Evolutionary conservation across 495 filamentous ascomycete genomes (phyloP).

Genomic region (Penicillium tannophilum): DNA sequence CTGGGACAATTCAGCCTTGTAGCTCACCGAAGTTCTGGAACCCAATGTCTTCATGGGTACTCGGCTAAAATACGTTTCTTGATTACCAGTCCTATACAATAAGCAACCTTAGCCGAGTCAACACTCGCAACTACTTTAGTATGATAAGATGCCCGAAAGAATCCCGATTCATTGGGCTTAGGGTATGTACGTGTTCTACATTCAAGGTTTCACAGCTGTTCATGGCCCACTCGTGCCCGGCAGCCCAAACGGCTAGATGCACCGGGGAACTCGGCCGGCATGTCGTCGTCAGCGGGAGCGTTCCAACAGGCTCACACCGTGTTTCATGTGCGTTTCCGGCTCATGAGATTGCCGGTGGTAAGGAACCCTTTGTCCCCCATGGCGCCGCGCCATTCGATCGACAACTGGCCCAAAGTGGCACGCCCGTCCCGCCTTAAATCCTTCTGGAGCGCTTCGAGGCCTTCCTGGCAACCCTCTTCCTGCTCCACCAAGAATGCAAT

Average conservation of each 20-base stretch:
- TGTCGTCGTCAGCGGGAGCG: conserved; percentile 12
- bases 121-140: neutral
- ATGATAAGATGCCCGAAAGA: neutral
- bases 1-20: neutral
- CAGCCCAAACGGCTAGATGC: conserved; percentile 23
- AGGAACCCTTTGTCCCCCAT: conserved; percentile 91
- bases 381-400: conserved; percentile 81
- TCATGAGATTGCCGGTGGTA: conserved; percentile 81
- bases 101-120: neutral
- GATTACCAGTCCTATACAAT: neutral
- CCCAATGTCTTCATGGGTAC: neutral
- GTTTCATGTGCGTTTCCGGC: conserved; percentile 51
- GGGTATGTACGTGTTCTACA: conserved; percentile 1
- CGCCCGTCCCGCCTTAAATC: conserved; percentile 60
- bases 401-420: conserved; percentile 75
- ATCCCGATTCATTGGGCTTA: neutral
- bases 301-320: conserved; percentile 17
- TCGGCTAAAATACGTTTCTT: neutral
- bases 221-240: conserved; percentile 11
- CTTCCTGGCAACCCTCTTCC: conserved; percentile 50
- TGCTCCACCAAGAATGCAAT: conserved; percentile 87
- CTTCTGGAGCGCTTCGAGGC: conserved; percentile 48
- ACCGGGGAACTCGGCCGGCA: conserved; percentile 18
- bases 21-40: neutral
- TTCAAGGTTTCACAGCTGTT: neutral